Conservation (phyloP, 345 rosid genomes). For the Draba incana region DNA sequence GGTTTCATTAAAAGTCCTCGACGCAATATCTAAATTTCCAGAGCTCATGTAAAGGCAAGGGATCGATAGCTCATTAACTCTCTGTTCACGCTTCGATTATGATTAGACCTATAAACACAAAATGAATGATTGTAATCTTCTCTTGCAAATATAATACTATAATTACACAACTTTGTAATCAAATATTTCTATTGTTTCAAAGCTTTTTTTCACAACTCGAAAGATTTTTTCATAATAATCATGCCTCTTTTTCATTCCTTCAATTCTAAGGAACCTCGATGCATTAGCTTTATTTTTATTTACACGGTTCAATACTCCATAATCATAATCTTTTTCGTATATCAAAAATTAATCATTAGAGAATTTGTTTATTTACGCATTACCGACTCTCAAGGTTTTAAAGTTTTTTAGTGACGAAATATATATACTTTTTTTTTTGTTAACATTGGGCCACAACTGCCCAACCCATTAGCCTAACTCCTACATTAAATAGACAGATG, state of each 20-base stretch:
- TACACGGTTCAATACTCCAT: constrained; percentile 14
- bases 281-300: constrained; percentile 34
- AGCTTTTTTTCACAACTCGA: constrained; percentile 5
- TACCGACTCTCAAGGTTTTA: not conserved
- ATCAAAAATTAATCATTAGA: constrained; percentile 4
- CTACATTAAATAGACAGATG: too few relatives aligned
- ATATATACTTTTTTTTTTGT: too few relatives aligned
- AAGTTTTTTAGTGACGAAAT: too few relatives aligned
- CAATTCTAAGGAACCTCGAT: constrained; percentile 39
- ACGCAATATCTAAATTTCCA: constrained; percentile 24
- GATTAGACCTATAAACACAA: constrained; percentile 25
- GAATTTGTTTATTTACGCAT: constrained; percentile 22
- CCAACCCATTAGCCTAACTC: too few relatives aligned
- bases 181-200: constrained; percentile 2
- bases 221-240: constrained; percentile 37
- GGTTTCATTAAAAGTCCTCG: constrained; percentile 33
- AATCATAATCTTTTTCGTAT: constrained; percentile 4
- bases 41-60: constrained; percentile 34
- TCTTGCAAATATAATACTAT: constrained; percentile 29
- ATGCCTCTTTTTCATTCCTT: constrained; percentile 40
- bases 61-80: constrained; percentile 17
- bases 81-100: constrained; percentile 39
- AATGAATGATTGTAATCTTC: constrained; percentile 31
- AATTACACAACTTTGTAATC: constrained; percentile 29
- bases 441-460: too few relatives aligned